Evolutionary conservation across 139 green algal species (phyloP).

Genomic region (Gonium pectorale): DNA sequence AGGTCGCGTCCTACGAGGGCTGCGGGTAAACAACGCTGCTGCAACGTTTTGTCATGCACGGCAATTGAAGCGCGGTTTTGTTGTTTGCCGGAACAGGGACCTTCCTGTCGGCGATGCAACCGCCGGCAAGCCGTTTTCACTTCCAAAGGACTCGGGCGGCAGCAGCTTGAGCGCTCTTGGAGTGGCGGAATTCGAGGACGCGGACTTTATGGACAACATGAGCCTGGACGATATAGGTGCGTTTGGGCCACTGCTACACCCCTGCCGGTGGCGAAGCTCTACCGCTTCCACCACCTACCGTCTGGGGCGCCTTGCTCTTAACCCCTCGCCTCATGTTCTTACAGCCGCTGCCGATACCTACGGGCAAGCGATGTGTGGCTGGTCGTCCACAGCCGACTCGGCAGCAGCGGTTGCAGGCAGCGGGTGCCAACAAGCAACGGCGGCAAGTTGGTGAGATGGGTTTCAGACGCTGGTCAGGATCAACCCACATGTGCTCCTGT

Average conservation of each 20-base stretch:
- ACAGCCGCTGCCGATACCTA: conserved; percentile 33
- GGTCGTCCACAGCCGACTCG: conserved; percentile 25
- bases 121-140: conserved; percentile 11
- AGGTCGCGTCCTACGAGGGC: conserved; percentile 34
- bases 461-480: neutral
- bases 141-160: conserved; percentile 36
- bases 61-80: neutral
- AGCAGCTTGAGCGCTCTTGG: conserved; percentile 17
- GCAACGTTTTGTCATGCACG: neutral
- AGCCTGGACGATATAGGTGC: conserved; percentile 26
- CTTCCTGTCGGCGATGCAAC: conserved; percentile 2
- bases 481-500: neutral
- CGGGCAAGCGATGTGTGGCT: conserved; percentile 14
- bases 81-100: conserved; percentile 24
- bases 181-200: neutral
- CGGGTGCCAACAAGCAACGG: neutral
- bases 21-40: conserved; percentile 16
- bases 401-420: neutral
- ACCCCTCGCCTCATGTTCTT: too few species aligned
- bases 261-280: too few species aligned
- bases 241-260: too few species aligned
- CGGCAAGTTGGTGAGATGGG: neutral
- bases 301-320: too few species aligned
- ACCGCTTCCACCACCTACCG: too few species aligned
- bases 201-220: conserved; percentile 24